Base-by-base conservation (phyloP, 805 yeast species). In the Saturnispora serradocipensis region DNA sequence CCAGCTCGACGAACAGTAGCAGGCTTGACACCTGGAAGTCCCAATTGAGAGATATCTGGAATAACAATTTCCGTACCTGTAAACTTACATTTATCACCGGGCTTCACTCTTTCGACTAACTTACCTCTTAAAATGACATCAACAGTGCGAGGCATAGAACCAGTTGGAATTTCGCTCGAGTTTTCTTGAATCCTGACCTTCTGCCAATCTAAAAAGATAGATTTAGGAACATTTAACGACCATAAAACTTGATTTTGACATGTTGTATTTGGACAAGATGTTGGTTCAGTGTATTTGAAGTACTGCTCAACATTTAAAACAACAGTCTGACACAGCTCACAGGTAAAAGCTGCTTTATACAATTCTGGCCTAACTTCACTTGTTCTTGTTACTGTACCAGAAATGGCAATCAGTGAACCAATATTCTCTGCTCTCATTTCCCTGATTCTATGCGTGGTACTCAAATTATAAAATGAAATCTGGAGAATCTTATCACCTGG, bases 81-180 rank as follows among this genome's bases (percentile, higher is more conserved):
- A 66, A 93, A 89, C 58, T 81, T 80, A 70, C 97, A 87, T 65
- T 88, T 86, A 68, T 91, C 98, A 58, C 99, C 99, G 1, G 99
- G 97, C 67, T 91, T 93, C 3, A 97, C 97, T 58, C 89, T 76
- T 64, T 91, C 99, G 8, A 93, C 98, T 50, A 88, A 76, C 59
- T 91, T 97, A 48, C 98, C 98, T 60, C 99, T 76, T 53, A 91
- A 70, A 48, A 91, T 86, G 24, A 91, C 91, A 66, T 91, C 99
- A 61, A 91, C 68, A 1, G 97, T 91, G 66, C 99, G 80, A 25
- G 99, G 99, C 99, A 91, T 91, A 3, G 97, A 89, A 28, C 99
- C 99, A 0, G 97, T 88, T 27, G 99, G 99, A 52, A 91, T 91
- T 68, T 91, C 98, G 59, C 76, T 86, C n/a, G 97, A 83, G 62